phyloP scores from a whole-genome alignment of 2,329 filamentous ascomycete species.

The Verticillium nonalfalfae region DNA sequence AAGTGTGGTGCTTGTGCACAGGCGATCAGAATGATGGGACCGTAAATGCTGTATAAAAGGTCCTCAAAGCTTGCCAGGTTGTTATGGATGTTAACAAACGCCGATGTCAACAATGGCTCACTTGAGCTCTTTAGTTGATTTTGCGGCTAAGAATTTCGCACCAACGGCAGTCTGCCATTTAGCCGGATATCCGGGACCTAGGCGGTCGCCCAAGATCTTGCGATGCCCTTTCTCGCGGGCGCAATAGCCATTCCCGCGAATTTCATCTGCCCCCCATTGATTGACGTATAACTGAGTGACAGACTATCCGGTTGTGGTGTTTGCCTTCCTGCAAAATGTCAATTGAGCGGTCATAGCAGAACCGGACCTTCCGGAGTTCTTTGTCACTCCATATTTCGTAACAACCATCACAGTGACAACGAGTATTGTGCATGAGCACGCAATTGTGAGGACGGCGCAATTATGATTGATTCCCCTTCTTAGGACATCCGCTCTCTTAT shows the following conservation, averaged over 20 bases:
- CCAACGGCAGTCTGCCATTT: not conserved
- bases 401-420: not conserved
- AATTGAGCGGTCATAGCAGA: not conserved
- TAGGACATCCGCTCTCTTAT: conserved; percentile 39
- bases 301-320: no score
- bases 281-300: no score
- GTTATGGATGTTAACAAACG: not conserved
- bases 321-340: no score
- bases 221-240: not conserved
- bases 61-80: not conserved
- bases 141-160: conserved; percentile 1
- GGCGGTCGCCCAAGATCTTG: not conserved
- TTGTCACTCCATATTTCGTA: no score
- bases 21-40: not conserved
- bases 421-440: not conserved
- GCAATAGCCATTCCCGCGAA: not conserved
- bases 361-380: not conserved
- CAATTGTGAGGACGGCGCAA: not conserved
- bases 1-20: not conserved
- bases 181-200: not conserved
- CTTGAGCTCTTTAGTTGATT: not conserved
- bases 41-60: not conserved
- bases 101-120: not conserved
- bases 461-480: conserved; percentile 11
- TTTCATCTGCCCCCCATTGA: no score